phyloP scores from a whole-genome alignment of 1,284 basidiomycete species.

The Moniliophthora roreri region DNA sequence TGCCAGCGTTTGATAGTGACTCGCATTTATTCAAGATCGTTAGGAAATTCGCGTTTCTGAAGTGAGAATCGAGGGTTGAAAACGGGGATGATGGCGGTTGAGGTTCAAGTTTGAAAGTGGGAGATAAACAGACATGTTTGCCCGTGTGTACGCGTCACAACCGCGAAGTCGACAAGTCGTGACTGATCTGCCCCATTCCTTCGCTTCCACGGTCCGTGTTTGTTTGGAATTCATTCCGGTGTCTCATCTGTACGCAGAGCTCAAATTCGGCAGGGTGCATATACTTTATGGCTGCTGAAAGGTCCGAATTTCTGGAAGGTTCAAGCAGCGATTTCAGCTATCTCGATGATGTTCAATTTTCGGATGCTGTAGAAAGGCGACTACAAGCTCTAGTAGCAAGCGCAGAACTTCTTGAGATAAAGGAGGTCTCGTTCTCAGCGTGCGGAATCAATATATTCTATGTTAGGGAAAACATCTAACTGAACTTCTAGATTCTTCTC shows the following conservation, averaged over 20 bases:
- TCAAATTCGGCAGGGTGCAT: no score
- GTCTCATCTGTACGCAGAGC: no score
- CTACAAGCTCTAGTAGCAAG: not conserved
- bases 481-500: not conserved
- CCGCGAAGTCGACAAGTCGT: no score
- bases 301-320: not conserved
- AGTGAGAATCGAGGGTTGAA: not conserved
- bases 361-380: not conserved
- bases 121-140: no score
- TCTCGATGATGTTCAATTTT: not conserved
- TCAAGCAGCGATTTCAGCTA: not conserved
- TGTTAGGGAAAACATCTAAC: no score
- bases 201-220: no score
- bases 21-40: slow-evolving; percentile 61
- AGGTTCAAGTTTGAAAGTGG: no score
- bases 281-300: not conserved
- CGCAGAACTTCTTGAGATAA: not conserved
- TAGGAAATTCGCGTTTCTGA: no score
- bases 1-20: slow-evolving; percentile 81
- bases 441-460: not conserved
- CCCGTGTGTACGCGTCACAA: no score
- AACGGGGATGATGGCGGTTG: not conserved
- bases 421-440: not conserved
- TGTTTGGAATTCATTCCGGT: no score
- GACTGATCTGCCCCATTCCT: no score